Evolutionary conservation across 768 basidiomycete species (phyloP).

Genomic region (Russula virescens): DNA sequence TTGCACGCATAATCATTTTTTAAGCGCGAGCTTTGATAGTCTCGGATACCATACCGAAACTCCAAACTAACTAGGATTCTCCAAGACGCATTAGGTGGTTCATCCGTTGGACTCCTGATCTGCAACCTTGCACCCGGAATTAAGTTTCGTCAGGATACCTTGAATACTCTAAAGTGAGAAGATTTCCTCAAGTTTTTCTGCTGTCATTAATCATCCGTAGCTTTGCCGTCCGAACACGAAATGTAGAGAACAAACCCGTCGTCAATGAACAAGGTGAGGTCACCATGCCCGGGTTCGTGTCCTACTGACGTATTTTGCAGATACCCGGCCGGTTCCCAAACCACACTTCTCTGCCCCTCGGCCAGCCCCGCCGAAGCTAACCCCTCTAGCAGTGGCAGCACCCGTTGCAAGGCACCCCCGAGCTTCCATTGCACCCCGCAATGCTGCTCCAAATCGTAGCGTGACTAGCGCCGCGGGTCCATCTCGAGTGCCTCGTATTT

Average conservation of each 20-base stretch:
- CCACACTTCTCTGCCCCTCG: conserved; percentile 60
- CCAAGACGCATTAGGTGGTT: conserved; percentile 85
- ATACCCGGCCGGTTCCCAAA: conserved; percentile 53
- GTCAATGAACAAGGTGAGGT: conserved; percentile 65
- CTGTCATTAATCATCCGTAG: conserved; percentile 30
- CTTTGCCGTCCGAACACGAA: conserved; percentile 80
- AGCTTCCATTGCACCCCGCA: conserved; percentile 25
- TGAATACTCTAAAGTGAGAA: conserved; percentile 83
- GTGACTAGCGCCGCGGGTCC: conserved; percentile 14
- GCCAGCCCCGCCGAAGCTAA: conserved; percentile 40
- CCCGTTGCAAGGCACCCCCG: conserved; percentile 21
- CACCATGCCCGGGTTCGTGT: background rate
- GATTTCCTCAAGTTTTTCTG: conserved; percentile 12
- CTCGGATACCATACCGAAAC: conserved; percentile 84
- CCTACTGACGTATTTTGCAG: conserved; percentile 31
- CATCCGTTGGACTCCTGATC: conserved; percentile 72
- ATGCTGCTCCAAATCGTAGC: background rate
- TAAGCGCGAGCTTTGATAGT: conserved; percentile 34
- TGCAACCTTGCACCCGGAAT: conserved; percentile 82
- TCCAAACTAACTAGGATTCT: conserved; percentile 84
- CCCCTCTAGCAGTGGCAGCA: conserved; percentile 28
- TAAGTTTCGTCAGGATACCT: conserved; percentile 79
- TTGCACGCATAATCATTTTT: background rate
- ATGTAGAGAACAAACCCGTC: conserved; percentile 76
- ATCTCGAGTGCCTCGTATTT: conserved; percentile 20